Percentiles rank a stretch among this genome's conserved stretches.
phyloP scores from a whole-genome alignment of 345 rosid species.

The Eucalyptus erythrocorys region DNA sequence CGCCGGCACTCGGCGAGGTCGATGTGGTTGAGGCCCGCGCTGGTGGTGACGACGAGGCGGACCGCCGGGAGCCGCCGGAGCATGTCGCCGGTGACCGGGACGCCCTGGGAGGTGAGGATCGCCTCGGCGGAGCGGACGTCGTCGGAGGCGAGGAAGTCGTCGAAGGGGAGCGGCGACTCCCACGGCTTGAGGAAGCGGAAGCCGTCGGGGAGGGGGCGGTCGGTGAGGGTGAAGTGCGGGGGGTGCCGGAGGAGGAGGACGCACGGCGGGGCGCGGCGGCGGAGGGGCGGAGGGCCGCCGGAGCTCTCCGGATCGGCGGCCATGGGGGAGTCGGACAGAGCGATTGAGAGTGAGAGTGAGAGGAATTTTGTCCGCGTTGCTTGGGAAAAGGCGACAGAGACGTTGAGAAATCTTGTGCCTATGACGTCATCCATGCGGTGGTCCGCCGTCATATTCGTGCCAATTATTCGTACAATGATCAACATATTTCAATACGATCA shows the following conservation, averaged over 20 bases:
- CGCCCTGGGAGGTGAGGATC: conserved; percentile 7
- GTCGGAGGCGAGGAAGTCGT: conserved; percentile 11
- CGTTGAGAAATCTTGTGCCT: not conserved
- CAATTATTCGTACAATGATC: not conserved
- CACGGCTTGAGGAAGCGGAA: conserved; percentile 18
- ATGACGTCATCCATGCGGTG: not conserved
- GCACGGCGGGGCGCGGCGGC: not conserved
- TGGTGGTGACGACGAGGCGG: conserved; percentile 11
- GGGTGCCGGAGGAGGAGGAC: conserved; percentile 5
- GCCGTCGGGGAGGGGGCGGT: not conserved
- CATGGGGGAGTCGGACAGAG: not conserved
- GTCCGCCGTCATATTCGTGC: not conserved
- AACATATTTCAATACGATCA: accelerated
- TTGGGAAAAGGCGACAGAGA: not conserved
- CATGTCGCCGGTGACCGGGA: conserved; percentile 6
- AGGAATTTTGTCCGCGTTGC: not conserved
- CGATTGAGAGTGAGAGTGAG: not conserved
- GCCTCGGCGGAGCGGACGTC: conserved; percentile 23
- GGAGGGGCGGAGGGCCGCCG: not conserved
- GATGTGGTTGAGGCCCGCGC: conserved; percentile 20
- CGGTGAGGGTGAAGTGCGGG: not conserved
- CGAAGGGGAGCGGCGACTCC: conserved; percentile 19
- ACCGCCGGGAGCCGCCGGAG: conserved; percentile 9
- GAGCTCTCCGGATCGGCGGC: not conserved
- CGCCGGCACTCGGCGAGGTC: conserved; percentile 21